These are phyloP conservation scores for Guyanaporus albipodus DNA, from an alignment of 768 basidiomycete species.

Conservation along the genomic window DNA sequence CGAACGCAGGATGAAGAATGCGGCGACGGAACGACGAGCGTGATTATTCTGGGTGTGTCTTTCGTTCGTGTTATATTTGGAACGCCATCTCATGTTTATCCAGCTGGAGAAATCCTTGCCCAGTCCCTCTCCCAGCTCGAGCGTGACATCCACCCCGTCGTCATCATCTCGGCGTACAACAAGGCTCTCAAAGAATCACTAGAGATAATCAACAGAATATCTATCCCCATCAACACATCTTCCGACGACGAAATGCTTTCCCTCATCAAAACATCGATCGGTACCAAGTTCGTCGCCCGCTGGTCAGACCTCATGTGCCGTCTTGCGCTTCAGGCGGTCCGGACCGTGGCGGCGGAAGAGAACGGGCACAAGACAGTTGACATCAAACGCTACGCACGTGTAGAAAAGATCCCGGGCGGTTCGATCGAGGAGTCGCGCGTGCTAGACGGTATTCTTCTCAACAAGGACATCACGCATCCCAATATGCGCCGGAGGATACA, in stretches of 20 bases:
- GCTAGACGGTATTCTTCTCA: constrained; percentile 89
- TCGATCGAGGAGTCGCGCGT: constrained; percentile 93
- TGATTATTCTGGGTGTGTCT: constrained; percentile 87
- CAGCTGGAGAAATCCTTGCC: constrained; percentile 95
- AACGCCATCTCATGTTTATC: neutral
- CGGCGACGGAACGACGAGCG: constrained; percentile 97
- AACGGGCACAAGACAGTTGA: constrained; percentile 84
- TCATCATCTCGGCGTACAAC: constrained; percentile 98
- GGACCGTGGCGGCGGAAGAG: constrained; percentile 78
- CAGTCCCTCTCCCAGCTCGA: constrained; percentile 91
- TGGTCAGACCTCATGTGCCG: constrained; percentile 98
- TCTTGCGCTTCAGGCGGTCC: constrained; percentile 89
- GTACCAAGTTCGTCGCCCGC: constrained; percentile 94
- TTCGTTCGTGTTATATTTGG: neutral
- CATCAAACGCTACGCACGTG: constrained; percentile 95
- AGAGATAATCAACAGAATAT: constrained; percentile 82
- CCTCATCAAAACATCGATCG: constrained; percentile 97
- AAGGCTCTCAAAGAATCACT: constrained; percentile 92
- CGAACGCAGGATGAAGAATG: constrained; percentile 99
- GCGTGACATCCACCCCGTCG: constrained; percentile 96
- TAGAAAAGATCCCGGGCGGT: constrained; percentile 96
- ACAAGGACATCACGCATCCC: constrained; percentile 99
- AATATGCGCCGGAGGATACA: constrained; percentile 90
- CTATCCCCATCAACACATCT: constrained; percentile 81
- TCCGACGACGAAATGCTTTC: constrained; percentile 91